A percentile compares a stretch with the other conserved stretches of the same genome.
Evolutionary conservation across 148 eudicot genomes (phyloP).

Genomic region (Suaeda aralocaspica): DNA sequence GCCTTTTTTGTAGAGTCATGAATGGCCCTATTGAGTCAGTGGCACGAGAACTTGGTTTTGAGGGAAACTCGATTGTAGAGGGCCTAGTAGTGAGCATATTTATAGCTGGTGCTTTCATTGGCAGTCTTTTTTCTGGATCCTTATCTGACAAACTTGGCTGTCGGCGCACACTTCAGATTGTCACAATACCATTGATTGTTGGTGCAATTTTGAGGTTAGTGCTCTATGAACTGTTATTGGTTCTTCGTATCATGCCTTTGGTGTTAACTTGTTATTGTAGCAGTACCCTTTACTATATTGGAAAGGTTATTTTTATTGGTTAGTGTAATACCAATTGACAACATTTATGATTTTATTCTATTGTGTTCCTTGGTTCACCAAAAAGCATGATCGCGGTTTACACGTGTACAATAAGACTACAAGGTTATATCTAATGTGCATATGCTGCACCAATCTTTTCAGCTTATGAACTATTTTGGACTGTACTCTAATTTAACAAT

Average conservation of each 20-base stretch:
- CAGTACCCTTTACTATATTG: background rate
- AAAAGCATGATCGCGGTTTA: too few species aligned
- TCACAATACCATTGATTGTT: constrained; percentile 60
- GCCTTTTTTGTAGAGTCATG: constrained; percentile 56
- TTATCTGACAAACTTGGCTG: constrained; percentile 66
- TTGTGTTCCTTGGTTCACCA: too few species aligned
- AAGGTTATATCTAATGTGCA: too few species aligned
- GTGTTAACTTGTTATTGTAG: background rate
- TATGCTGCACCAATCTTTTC: too few species aligned
- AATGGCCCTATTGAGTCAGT: constrained; percentile 74
- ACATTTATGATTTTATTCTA: too few species aligned
- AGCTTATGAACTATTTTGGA: too few species aligned
- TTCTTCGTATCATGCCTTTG: background rate
- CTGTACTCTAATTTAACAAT: too few species aligned
- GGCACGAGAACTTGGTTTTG: constrained; percentile 78
- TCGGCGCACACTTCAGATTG: constrained; percentile 68
- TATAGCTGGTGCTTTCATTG: constrained; percentile 72
- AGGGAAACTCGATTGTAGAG: constrained; percentile 65
- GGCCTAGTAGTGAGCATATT: constrained; percentile 88
- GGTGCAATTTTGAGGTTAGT: constrained; percentile 71
- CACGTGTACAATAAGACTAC: too few species aligned
- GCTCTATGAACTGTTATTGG: constrained; percentile 11
- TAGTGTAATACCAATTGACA: background rate
- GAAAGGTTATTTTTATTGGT: background rate
- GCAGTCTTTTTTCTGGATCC: constrained; percentile 52